A percentile compares a stretch with the other conserved stretches of the same genome.
These are phyloP conservation scores for Mucor circinelloides DNA, from an alignment of 371 early-diverging fungal species.

Conservation along the genomic window DNA sequence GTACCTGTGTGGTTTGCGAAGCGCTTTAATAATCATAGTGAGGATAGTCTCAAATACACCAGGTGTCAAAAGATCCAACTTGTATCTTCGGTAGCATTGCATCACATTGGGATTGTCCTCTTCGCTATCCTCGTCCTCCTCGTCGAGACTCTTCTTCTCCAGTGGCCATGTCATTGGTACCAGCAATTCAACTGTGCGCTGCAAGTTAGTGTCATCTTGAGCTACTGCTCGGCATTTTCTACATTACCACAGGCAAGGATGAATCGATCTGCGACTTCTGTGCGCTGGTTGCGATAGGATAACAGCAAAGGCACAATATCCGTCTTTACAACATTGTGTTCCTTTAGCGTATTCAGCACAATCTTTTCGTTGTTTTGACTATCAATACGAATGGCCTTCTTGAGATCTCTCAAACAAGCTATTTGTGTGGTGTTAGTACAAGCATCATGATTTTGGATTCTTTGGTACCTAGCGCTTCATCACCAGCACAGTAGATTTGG, in stretches of 20 bases:
- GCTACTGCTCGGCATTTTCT: slow-evolving; percentile 10
- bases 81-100: slow-evolving; percentile 66
- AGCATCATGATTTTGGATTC: neutral
- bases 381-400: slow-evolving; percentile 75
- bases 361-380: slow-evolving; percentile 62
- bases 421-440: neutral
- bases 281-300: slow-evolving; percentile 46
- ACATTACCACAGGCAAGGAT: slow-evolving; percentile 58
- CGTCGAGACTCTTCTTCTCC: slow-evolving; percentile 29
- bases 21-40: slow-evolving; percentile 49
- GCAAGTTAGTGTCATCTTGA: neutral
- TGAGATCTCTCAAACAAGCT: slow-evolving; percentile 47
- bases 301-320: slow-evolving; percentile 83
- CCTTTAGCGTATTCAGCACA: slow-evolving; percentile 70
- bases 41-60: slow-evolving; percentile 56
- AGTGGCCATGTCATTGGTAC: slow-evolving; percentile 76
- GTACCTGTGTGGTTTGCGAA: slow-evolving; percentile 55
- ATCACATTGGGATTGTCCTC: slow-evolving; percentile 56
- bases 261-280: slow-evolving; percentile 49
- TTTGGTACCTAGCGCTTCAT: slow-evolving; percentile 77
- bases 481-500: slow-evolving; percentile 74
- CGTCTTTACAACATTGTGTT: slow-evolving; percentile 70
- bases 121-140: slow-evolving; percentile 42
- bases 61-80: slow-evolving; percentile 64
- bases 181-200: slow-evolving; percentile 64